phyloP scores from a whole-genome alignment of 768 basidiomycete species.

The Russula sp. region DNA sequence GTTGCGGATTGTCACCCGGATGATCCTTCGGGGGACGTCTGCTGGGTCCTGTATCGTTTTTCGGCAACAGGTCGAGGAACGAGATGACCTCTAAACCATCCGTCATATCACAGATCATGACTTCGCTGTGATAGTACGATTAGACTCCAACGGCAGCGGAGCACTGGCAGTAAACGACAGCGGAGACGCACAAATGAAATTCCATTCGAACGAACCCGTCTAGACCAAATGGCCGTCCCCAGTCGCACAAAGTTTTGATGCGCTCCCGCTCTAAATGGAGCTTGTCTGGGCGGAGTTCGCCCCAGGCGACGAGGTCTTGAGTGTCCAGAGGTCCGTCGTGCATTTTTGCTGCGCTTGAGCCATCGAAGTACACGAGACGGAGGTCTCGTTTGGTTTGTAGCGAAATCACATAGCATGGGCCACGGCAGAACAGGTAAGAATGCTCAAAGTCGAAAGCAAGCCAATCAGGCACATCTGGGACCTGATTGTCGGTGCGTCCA shows the following conservation, averaged over 20 bases:
- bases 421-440: slow-evolving; percentile 6
- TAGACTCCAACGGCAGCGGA: not conserved
- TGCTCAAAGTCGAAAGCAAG: slow-evolving; percentile 23
- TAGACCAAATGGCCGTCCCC: slow-evolving; percentile 31
- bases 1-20: not conserved
- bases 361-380: slow-evolving; percentile 22
- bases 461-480: slow-evolving; percentile 19
- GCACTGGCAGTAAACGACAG: not conserved
- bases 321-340: slow-evolving; percentile 31
- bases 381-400: slow-evolving; percentile 16
- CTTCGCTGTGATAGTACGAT: slow-evolving; percentile 13
- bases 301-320: slow-evolving; percentile 35
- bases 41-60: not conserved
- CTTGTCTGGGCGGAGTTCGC: slow-evolving; percentile 24
- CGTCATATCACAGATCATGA: slow-evolving; percentile 19
- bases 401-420: slow-evolving; percentile 8
- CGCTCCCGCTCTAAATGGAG: slow-evolving; percentile 25
- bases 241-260: slow-evolving; percentile 31
- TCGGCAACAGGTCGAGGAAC: slow-evolving; percentile 8
- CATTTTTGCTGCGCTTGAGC: slow-evolving; percentile 24
- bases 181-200: slow-evolving; percentile 18
- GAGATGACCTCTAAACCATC: slow-evolving; percentile 17
- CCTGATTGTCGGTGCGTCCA: slow-evolving; percentile 1
- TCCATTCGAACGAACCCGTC: slow-evolving; percentile 32
- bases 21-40: too few species aligned